Evolutionary conservation across 805 yeast genomes (phyloP).

Genomic region (Vanderwaltozyma yarrowii): DNA sequence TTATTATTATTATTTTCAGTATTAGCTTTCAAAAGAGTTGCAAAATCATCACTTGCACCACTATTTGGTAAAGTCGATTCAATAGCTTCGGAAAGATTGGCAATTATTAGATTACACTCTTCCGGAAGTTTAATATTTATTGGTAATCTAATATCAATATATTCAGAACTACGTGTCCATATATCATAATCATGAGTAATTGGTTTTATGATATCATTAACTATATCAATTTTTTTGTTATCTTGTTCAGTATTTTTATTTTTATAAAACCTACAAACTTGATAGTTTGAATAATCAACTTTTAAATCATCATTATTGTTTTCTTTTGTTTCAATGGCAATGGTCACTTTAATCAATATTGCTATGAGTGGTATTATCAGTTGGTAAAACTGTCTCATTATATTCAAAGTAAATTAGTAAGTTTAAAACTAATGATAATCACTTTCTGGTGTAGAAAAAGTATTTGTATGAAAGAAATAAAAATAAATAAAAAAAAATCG

Average conservation of each 20-base stretch:
- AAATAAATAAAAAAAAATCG: too few relatives aligned
- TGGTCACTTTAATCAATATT: too few relatives aligned
- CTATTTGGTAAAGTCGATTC: constrained; percentile 43
- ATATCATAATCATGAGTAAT: constrained; percentile 22
- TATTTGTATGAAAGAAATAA: too few relatives aligned
- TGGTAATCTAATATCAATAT: constrained; percentile 37
- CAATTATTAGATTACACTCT: constrained; percentile 33
- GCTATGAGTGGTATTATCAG: too few relatives aligned
- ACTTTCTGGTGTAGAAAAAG: too few relatives aligned
- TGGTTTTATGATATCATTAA: constrained; percentile 7
- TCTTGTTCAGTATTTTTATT: too few relatives aligned
- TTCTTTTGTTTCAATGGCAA: too few relatives aligned
- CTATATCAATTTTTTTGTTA: constrained; percentile 3
- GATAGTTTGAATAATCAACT: constrained; percentile 11
- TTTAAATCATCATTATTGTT: not conserved
- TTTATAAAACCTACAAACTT: constrained; percentile 17
- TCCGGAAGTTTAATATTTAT: constrained; percentile 8
- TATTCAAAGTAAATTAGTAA: too few relatives aligned
- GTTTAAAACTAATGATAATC: too few relatives aligned
- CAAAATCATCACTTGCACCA: too few relatives aligned
- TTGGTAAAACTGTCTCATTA: too few relatives aligned
- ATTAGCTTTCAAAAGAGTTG: not conserved
- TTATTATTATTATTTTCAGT: not conserved
- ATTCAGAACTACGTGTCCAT: constrained; percentile 43
- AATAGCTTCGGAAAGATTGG: constrained; percentile 47